phyloP scores from a whole-genome alignment of 1,284 basidiomycete species.

The Ustilago nuda region DNA sequence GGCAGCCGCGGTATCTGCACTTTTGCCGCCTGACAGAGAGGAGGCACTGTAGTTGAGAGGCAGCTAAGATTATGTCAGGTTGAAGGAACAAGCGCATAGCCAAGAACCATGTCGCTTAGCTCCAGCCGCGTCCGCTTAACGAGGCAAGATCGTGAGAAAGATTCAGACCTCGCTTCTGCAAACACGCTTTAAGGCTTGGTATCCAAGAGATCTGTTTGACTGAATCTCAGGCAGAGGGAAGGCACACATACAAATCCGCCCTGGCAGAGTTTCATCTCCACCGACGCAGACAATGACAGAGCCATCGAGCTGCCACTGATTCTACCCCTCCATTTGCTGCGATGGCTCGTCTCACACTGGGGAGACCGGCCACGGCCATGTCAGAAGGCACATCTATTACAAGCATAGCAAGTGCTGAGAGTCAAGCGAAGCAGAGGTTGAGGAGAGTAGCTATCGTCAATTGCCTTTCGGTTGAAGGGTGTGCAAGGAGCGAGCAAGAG shows the following conservation, averaged over 20 bases:
- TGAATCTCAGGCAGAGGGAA: background rate
- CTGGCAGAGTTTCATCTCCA: background rate
- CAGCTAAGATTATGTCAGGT: background rate
- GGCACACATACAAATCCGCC: constrained; percentile 1
- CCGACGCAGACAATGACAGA: too few species aligned
- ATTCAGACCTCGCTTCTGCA: constrained; percentile 1
- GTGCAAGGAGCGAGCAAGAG: constrained; percentile 1
- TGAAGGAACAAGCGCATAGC: background rate
- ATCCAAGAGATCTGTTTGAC: background rate
- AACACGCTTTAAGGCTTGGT: background rate
- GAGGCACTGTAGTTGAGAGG: background rate
- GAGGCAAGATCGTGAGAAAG: constrained; percentile 6
- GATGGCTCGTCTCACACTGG: too few species aligned
- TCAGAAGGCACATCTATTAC: background rate
- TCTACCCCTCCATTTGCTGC: background rate
- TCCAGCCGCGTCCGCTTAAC: background rate
- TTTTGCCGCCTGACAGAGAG: background rate
- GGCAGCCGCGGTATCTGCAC: constrained; percentile 2
- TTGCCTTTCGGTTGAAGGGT: background rate
- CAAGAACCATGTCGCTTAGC: background rate
- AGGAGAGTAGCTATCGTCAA: background rate
- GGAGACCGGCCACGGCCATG: background rate
- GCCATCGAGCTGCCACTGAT: background rate
- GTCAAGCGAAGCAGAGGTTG: background rate
- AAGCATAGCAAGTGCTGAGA: too few species aligned